Base-by-base conservation (phyloP, 192 early-diverging fungal species). In the Coemansia sp. region DNA sequence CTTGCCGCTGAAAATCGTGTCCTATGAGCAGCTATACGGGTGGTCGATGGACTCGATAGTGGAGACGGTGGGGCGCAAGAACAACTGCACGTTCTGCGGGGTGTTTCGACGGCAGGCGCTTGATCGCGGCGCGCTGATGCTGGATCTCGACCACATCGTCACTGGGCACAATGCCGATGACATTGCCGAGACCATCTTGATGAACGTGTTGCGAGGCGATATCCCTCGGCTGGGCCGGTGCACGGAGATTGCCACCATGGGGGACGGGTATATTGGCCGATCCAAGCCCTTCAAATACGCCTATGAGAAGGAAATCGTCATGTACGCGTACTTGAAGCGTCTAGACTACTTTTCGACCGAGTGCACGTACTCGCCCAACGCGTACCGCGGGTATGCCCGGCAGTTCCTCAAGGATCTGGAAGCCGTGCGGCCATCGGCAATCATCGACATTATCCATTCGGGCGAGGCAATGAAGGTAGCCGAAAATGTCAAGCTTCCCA, bases 1-100 rank as follows among this genome's bases (percentile, higher is more conserved):
- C 11, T 84, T 99, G 49, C 96, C 96, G 2, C 71, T 99, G 3
- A 85, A 90, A 56, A 93, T 99, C 53, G 86, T 99, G 15, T 93
- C 91, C 1, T 99, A 99, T 58, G 82, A 88, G 56, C 89, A 97
- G 59, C 81, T 99, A 9, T 99, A 97, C 74, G 93, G 93, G 14
- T 99, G 96, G 96, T 90, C 86, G 40, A 99, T 99, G 96, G 96
- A 99, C 79, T 81, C 87, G 23, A 97, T 99, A 64, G 96, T 99
- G 6, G 84, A 85, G 51, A 86, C 94, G 44, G 89, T 97, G 15
- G 96, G 96, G 0, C 81, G 87, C 49, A 97, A 97, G 69, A 99
- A 96, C 71, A 99, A 99, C 72, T 99, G 96, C 74, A 99, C 96
- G 11, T 99, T 96, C 64, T 99, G 96, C 62, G 96, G 96, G 41